Conservation (phyloP, 1,284 basidiomycete genomes). For the Prillingera fragicola region DNA sequence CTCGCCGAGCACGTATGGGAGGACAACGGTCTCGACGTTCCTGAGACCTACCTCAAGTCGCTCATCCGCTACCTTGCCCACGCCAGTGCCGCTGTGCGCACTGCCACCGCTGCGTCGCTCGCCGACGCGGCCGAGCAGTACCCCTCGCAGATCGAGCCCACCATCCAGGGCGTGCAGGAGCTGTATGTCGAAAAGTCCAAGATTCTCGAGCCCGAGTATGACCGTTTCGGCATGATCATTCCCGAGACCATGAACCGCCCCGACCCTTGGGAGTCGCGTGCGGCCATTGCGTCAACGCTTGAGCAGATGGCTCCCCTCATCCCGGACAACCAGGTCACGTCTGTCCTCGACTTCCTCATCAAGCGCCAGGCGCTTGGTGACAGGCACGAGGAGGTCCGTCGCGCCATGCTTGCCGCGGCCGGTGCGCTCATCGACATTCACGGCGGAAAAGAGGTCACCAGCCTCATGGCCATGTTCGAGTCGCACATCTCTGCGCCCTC, state of each 20-base stretch:
- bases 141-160: constrained; percentile 62
- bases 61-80: constrained; percentile 72
- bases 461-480: constrained; percentile 82
- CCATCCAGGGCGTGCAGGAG: constrained; percentile 55
- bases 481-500: constrained; percentile 62
- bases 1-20: constrained; percentile 85
- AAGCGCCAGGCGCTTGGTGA: constrained; percentile 82
- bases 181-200: constrained; percentile 86
- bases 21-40: constrained; percentile 89
- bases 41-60: constrained; percentile 62
- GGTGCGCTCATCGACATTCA: constrained; percentile 76
- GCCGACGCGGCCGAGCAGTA: constrained; percentile 71
- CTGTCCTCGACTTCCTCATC: constrained; percentile 85
- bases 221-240: constrained; percentile 90
- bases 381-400: constrained; percentile 71
- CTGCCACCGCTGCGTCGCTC: constrained; percentile 66
- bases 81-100: constrained; percentile 73
- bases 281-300: constrained; percentile 70
- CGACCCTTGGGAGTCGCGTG: constrained; percentile 86
- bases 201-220: constrained; percentile 80
- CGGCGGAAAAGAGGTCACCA: constrained; percentile 66
- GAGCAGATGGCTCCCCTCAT: constrained; percentile 66
- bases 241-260: constrained; percentile 77
- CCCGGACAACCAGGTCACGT: constrained; percentile 60
- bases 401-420: constrained; percentile 81